phyloP scores from a whole-genome alignment of 1,284 basidiomycete genomes.

The Coniferiporia weirii region DNA sequence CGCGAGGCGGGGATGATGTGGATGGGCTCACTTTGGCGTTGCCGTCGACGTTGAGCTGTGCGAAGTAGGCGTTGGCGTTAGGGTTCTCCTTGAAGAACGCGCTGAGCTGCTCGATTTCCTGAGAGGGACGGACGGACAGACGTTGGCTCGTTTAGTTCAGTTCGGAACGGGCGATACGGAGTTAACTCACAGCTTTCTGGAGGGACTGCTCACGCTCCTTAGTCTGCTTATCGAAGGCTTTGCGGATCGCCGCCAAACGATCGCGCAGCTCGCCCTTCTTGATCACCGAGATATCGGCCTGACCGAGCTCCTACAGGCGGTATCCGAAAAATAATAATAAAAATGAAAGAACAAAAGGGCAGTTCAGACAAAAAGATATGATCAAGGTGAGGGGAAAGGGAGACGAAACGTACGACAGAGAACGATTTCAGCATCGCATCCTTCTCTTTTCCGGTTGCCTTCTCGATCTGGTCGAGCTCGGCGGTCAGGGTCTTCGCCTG shows the following conservation, averaged over 20 bases:
- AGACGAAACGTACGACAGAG: constrained; percentile 53
- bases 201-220: constrained; percentile 80
- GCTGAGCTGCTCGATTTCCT: constrained; percentile 70
- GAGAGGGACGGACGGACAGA: background rate
- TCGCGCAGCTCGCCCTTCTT: constrained; percentile 81
- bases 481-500: constrained; percentile 62
- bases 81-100: constrained; percentile 76
- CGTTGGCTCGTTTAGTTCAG: background rate
- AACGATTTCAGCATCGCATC: constrained; percentile 83
- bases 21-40: constrained; percentile 66
- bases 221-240: constrained; percentile 79
- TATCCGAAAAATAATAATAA: too few species aligned
- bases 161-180: background rate
- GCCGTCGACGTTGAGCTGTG: constrained; percentile 67
- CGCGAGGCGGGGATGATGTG: too few species aligned
- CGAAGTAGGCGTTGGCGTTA: constrained; percentile 64
- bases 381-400: background rate
- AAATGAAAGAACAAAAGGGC: background rate
- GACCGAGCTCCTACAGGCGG: constrained; percentile 77
- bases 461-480: constrained; percentile 63
- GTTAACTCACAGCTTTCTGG: constrained; percentile 66
- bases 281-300: constrained; percentile 84
- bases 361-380: background rate
- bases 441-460: constrained; percentile 71
- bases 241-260: constrained; percentile 64